A percentile compares a stretch with the other conserved stretches of the same genome.
These are phyloP conservation scores for Prinsepia uniflora DNA, from an alignment of 306 rosid species.

Conservation along the genomic window DNA sequence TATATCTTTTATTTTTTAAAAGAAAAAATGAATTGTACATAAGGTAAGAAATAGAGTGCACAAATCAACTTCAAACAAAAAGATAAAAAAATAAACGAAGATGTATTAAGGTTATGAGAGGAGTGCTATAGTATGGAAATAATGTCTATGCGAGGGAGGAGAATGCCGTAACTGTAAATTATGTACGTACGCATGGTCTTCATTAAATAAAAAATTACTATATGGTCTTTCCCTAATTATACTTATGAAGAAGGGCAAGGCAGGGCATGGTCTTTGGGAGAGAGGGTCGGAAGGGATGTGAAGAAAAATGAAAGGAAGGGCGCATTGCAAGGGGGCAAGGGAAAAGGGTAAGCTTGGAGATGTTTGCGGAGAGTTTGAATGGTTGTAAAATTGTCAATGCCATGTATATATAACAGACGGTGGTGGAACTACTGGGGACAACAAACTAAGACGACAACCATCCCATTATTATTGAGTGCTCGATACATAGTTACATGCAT, in stretches of 20 bases:
- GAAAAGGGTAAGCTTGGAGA: slow-evolving; percentile 1
- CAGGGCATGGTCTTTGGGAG: not conserved
- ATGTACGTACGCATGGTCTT: too few species aligned
- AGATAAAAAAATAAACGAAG: too few species aligned
- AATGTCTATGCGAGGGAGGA: too few species aligned
- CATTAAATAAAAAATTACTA: too few species aligned
- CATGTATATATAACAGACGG: slow-evolving; percentile 9
- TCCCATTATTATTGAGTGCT: not conserved
- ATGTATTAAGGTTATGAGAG: too few species aligned
- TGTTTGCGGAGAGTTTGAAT: slow-evolving; percentile 19
- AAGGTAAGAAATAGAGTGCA: too few species aligned
- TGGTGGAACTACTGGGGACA: not conserved
- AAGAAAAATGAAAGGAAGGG: slow-evolving; percentile 13
- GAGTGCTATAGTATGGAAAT: too few species aligned
- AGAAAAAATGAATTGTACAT: too few species aligned
- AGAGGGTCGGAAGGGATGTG: slow-evolving; percentile 11
- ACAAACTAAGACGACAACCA: not conserved
- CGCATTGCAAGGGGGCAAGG: slow-evolving; percentile 32
- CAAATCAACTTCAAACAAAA: too few species aligned
- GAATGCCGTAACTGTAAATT: too few species aligned
- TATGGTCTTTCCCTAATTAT: not conserved
- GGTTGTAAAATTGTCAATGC: slow-evolving; percentile 14
- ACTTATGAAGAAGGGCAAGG: not conserved
- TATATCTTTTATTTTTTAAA: too few species aligned
- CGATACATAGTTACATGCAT: too few species aligned